Percentiles rank a stretch among this genome's conserved stretches.
phyloP scores from a whole-genome alignment of 305 asterid genomes.

The Solanum hybrid region DNA sequence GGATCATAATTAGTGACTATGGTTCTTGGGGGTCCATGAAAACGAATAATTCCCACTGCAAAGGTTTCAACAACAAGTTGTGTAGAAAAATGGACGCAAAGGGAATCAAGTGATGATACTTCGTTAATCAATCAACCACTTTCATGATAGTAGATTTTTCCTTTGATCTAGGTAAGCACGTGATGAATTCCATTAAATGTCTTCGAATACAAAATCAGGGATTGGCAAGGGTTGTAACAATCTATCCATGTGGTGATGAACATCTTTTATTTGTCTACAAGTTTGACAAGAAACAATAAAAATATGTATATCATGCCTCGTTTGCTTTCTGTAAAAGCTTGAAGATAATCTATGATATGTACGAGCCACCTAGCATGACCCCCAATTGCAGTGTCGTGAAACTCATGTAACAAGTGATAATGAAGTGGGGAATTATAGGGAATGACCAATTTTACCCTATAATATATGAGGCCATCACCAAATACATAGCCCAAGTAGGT shows the following conservation, averaged over 20 bases:
- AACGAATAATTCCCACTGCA: not conserved
- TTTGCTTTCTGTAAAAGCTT: not conserved
- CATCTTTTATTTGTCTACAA: too few species aligned
- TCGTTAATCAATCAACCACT: not conserved
- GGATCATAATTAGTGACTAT: not conserved
- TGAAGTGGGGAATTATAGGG: not conserved
- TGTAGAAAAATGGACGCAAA: not conserved
- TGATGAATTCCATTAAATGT: not conserved
- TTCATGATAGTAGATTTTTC: not conserved
- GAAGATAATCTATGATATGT: not conserved
- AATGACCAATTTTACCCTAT: not conserved
- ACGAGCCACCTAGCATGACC: not conserved
- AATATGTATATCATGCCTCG: not conserved
- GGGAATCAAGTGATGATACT: not conserved
- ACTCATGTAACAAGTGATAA: not conserved
- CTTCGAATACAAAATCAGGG: not conserved
- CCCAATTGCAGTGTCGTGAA: not conserved
- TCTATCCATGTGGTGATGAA: not conserved
- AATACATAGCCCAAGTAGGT: not conserved
- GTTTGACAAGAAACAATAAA: not conserved
- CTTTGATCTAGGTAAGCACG: not conserved
- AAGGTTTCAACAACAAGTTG: not conserved
- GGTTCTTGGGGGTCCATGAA: not conserved
- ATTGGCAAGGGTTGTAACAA: not conserved
- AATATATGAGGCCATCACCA: not conserved